Percentiles rank a stretch among this genome's conserved stretches.
phyloP scores from a whole-genome alignment of 2,329 filamentous ascomycete species.

The Fusarium temperatum region DNA sequence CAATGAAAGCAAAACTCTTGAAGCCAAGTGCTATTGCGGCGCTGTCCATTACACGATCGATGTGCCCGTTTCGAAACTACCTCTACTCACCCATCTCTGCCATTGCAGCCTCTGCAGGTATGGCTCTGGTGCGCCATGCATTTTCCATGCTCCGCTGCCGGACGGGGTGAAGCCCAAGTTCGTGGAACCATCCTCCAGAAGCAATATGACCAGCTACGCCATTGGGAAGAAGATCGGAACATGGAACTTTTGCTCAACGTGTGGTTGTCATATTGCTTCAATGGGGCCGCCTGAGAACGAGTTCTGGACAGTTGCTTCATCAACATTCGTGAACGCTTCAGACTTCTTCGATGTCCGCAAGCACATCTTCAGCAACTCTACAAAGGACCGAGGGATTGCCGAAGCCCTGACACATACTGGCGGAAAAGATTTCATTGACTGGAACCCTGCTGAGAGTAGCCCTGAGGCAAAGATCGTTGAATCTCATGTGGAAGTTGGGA shows the following conservation, averaged over 20 bases:
- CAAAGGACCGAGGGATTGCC: constrained; percentile 50
- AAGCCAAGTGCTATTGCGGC: constrained; percentile 57
- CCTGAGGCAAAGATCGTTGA: constrained; percentile 41
- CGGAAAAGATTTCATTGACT: constrained; percentile 44
- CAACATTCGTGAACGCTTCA: constrained; percentile 51
- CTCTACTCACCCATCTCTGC: constrained; percentile 55
- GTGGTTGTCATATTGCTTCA: constrained; percentile 56
- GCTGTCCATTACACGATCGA: constrained; percentile 54
- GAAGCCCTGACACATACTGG: constrained; percentile 47
- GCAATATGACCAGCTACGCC: constrained; percentile 51
- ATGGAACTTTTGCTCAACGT: constrained; percentile 57
- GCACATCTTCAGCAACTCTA: constrained; percentile 50
- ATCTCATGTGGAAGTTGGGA: constrained; percentile 44
- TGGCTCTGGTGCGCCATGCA: constrained; percentile 52
- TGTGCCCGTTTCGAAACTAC: constrained; percentile 50
- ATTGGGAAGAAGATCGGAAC: constrained; percentile 42
- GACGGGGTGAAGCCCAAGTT: constrained; percentile 49
- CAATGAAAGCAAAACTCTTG: constrained; percentile 47
- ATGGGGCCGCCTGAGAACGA: constrained; percentile 41
- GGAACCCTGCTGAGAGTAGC: constrained; percentile 48
- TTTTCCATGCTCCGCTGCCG: constrained; percentile 53
- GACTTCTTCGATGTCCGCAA: constrained; percentile 47
- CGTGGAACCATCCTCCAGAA: constrained; percentile 50
- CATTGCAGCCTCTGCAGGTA: constrained; percentile 58
- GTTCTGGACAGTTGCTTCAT: constrained; percentile 52